These are phyloP conservation scores for Amanita molliuscula DNA, from an alignment of 768 basidiomycete genomes.

Conservation along the genomic window DNA sequence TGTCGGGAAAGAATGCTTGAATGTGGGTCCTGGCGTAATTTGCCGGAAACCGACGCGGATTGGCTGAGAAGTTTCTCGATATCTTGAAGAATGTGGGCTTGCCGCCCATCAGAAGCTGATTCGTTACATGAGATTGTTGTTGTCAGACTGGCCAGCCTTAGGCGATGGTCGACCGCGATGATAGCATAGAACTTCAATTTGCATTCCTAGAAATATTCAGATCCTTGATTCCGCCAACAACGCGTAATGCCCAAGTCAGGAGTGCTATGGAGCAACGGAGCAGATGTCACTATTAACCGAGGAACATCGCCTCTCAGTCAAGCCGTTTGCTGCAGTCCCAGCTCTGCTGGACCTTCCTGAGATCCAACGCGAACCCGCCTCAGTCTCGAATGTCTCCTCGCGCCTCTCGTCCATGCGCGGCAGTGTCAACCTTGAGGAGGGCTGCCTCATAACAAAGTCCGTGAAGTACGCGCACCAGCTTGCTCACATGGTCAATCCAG, in stretches of 20 bases:
- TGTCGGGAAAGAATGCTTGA: not conserved
- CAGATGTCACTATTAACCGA: too few species aligned
- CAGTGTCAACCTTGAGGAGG: conserved; percentile 10
- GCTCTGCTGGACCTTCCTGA: conserved; percentile 11
- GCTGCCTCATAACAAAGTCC: conserved; percentile 13
- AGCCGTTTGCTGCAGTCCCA: conserved; percentile 11
- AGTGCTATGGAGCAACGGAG: too few species aligned
- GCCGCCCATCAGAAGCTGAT: conserved; percentile 10
- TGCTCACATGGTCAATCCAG: conserved; percentile 10
- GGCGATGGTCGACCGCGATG: conserved; percentile 11
- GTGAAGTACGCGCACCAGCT: conserved; percentile 15
- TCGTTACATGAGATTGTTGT: conserved; percentile 12
- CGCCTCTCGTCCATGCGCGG: not conserved
- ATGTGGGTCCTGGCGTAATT: conserved; percentile 1
- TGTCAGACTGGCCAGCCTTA: conserved; percentile 13
- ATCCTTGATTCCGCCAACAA: too few species aligned
- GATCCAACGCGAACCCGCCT: conserved; percentile 9
- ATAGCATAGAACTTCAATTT: conserved; percentile 13
- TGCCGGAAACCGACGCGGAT: not conserved
- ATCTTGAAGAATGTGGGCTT: conserved; percentile 10
- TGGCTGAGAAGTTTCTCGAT: not conserved
- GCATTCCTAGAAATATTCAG: conserved; percentile 7
- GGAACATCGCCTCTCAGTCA: conserved; percentile 9
- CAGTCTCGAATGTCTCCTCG: conserved; percentile 12
- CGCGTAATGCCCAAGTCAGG: too few species aligned